These are phyloP conservation scores for Ophiostoma tasmaniense DNA, from an alignment of 2,329 filamentous ascomycete genomes.

Conservation along the genomic window DNA sequence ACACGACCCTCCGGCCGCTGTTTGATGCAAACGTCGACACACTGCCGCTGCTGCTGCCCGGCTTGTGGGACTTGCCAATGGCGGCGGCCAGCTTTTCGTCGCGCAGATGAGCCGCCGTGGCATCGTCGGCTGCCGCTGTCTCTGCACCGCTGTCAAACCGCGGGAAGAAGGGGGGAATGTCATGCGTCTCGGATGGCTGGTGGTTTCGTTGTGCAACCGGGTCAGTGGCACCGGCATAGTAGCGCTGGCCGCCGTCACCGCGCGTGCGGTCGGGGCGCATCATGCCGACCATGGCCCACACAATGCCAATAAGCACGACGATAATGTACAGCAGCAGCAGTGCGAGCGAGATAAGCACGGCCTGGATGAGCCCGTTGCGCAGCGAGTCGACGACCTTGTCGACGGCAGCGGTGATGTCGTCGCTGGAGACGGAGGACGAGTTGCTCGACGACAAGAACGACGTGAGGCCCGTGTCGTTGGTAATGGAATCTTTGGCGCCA, in stretches of 20 bases:
- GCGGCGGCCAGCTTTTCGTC: slow-evolving; percentile 25
- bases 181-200: background rate
- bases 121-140: slow-evolving; percentile 16
- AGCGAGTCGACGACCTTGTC: slow-evolving; percentile 60
- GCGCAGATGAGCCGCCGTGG: slow-evolving; percentile 19
- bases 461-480: slow-evolving; percentile 64
- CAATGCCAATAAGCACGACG: slow-evolving; percentile 64
- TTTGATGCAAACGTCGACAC: background rate
- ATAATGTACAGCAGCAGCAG: slow-evolving; percentile 71
- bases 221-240: slow-evolving; percentile 14
- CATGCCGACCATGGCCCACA: slow-evolving; percentile 56
- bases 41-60: background rate
- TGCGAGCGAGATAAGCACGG: slow-evolving; percentile 69
- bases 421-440: slow-evolving; percentile 49
- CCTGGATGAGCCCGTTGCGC: slow-evolving; percentile 58
- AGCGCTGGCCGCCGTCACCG: slow-evolving; percentile 47
- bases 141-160: slow-evolving; percentile 15
- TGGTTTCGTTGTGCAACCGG: slow-evolving; percentile 16
- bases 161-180: slow-evolving; percentile 12
- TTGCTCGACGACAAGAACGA: slow-evolving; percentile 44
- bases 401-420: slow-evolving; percentile 74
- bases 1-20: slow-evolving; percentile 17
- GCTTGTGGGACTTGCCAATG: background rate
- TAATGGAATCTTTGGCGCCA: slow-evolving; percentile 57
- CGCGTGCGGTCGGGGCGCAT: slow-evolving; percentile 50